Conservation (phyloP, 83 land plant genomes). For the Thuja plicata region DNA sequence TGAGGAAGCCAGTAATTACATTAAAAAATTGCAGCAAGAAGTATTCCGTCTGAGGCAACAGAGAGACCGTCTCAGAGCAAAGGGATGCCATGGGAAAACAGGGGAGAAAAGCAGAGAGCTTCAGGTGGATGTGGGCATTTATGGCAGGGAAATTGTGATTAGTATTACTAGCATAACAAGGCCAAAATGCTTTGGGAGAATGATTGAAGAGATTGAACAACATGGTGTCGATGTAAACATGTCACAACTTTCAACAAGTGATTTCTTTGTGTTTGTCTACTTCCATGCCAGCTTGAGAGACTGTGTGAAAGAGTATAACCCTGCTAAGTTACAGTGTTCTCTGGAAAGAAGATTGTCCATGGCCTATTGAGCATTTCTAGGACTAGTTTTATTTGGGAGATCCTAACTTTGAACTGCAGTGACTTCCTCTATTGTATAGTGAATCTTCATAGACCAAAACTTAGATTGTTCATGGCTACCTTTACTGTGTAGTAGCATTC, state of each 20-base stretch:
- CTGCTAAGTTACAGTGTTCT: background rate
- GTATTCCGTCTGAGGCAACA: background rate
- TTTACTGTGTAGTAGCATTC: too few relatives aligned
- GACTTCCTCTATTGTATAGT: too few relatives aligned
- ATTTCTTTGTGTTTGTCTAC: background rate
- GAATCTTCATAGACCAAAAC: too few relatives aligned
- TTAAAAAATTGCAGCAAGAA: background rate
- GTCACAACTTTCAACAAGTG: background rate
- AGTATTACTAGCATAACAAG: background rate
- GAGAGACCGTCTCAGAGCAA: background rate
- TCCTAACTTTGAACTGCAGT: too few relatives aligned
- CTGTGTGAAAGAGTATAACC: background rate
- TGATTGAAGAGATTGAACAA: background rate
- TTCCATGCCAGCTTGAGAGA: background rate
- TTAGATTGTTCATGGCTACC: too few relatives aligned
- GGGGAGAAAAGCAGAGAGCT: background rate
- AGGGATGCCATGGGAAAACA: background rate
- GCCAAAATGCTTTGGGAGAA: background rate
- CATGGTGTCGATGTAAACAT: background rate
- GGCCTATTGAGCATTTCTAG: background rate
- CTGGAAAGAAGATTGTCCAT: background rate
- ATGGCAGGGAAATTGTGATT: background rate
- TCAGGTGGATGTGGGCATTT: background rate
- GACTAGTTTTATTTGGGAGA: too few relatives aligned
- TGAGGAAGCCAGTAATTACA: conserved; percentile 1